Percentiles rank a stretch among this genome's conserved stretches.
Conservation (phyloP, 495 filamentous ascomycete genomes). For the Aspergillus affinis region DNA sequence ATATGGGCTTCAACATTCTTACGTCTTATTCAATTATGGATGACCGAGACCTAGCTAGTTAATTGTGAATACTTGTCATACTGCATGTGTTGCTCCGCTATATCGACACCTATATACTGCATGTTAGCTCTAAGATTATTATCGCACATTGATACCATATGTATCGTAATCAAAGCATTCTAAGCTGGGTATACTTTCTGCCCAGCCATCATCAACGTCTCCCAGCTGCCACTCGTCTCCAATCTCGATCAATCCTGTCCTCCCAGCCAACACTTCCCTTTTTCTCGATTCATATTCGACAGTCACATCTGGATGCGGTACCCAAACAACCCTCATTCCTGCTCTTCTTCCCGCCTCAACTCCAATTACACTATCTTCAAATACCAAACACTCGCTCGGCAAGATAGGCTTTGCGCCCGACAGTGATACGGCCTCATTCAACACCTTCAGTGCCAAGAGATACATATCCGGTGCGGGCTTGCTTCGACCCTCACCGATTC, state of each 20-base stretch:
- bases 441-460: conserved; percentile 31
- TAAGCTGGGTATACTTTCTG: conserved; percentile 31
- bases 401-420: conserved; percentile 19
- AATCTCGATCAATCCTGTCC: conserved; percentile 20
- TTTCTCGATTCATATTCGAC: conserved; percentile 27
- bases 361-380: conserved; percentile 44
- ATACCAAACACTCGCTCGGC: conserved; percentile 42
- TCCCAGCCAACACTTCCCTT: conserved; percentile 34
- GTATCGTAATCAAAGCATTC: conserved; percentile 30
- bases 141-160: conserved; percentile 19
- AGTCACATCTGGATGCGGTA: conserved; percentile 35
- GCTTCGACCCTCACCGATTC: conserved; percentile 25
- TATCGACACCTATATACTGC: too few relatives aligned
- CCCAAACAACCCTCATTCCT: conserved; percentile 47
- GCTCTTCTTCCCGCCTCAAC: conserved; percentile 44
- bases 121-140: too few relatives aligned
- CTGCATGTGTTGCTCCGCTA: too few relatives aligned
- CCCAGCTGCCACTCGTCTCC: conserved; percentile 26
- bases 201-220: conserved; percentile 37
- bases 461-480: conserved; percentile 43
- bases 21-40: too few relatives aligned
- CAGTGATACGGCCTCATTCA: conserved; percentile 22
- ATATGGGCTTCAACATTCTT: too few relatives aligned
- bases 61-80: too few relatives aligned
- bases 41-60: too few relatives aligned